Evolutionary conservation across 192 early-diverging fungal species (phyloP).

Genomic region (Allomyces macrogynus): DNA sequence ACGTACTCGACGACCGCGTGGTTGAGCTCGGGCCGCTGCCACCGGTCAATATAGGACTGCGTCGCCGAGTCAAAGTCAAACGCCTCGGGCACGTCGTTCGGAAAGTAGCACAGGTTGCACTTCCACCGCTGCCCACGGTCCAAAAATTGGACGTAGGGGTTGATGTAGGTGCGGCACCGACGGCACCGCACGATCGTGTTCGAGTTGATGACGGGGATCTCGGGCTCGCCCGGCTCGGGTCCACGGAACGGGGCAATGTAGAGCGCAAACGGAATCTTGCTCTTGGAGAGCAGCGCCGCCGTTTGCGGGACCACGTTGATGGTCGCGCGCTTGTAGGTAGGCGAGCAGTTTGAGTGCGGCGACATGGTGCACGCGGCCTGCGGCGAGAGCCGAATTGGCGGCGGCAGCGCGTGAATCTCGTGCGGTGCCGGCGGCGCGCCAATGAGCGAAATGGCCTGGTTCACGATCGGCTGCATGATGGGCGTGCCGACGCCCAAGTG

Average conservation of each 20-base stretch:
- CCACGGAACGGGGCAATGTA: conserved; percentile 74
- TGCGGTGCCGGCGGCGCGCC: conserved; percentile 12
- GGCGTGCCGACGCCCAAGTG: conserved; percentile 14
- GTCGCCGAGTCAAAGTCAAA: conserved; percentile 63
- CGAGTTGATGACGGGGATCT: conserved; percentile 70
- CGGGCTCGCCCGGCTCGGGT: conserved; percentile 38
- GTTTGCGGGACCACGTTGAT: conserved; percentile 75
- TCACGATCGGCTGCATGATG: conserved; percentile 8
- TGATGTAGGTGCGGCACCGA: conserved; percentile 87
- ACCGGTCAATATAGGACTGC: conserved; percentile 58
- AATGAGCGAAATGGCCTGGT: conserved; percentile 10
- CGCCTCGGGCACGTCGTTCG: conserved; percentile 65
- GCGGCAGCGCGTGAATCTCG: conserved; percentile 12
- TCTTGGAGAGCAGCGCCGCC: conserved; percentile 60
- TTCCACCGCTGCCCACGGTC: conserved; percentile 92
- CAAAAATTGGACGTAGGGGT: conserved; percentile 85
- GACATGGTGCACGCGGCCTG: conserved; percentile 15
- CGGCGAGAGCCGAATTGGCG: conserved; percentile 17
- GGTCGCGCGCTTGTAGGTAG: conserved; percentile 72
- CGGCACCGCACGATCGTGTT: conserved; percentile 81
- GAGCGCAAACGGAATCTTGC: conserved; percentile 73
- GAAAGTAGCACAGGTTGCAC: conserved; percentile 83
- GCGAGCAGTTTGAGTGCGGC: conserved; percentile 38
- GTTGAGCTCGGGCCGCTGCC: conserved; percentile 74
- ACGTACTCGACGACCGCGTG: conserved; percentile 80